Base-by-base conservation (phyloP, 441 rosid genomes). In the Eruca vesicaria region DNA sequence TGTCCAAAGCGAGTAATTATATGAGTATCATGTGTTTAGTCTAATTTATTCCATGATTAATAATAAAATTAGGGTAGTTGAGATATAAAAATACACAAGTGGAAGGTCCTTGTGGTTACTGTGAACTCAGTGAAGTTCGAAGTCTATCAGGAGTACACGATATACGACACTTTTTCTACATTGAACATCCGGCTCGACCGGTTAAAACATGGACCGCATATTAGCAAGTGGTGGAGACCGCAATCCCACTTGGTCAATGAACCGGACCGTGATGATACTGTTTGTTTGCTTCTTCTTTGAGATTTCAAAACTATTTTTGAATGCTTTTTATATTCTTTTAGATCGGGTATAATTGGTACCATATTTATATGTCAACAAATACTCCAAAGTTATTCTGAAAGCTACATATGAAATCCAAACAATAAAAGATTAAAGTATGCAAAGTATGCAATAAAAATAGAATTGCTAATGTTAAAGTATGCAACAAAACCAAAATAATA, bases 221-320 rank as follows among this genome's bases (percentile, higher is more conserved):
- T 64, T 69, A 43, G 43, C 62, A 28, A 76, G 75, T 77, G 80
- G 80, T 77, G 80, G 80, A 65, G 76, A 71, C 80, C 80, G 76
- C 80, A 71, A 59, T 71, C 36, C 72, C 80, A 77, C 80, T 71
- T 33, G 52, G 63, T 66, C 66, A 16, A 59, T 26, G 56, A 77
- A 77, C 56, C 45, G 19, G 68, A 62, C 56, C 50, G 36, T 48
- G 76, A 58, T 65, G 61, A 66, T 50, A 48, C 71, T 71, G 43
- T 57, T 43, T 55, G n/a, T 68, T n/a, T 55, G 12, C 15, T 55
- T 20, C 2, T 55, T 35, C 11, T 68, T 55, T 35, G 52, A 58
- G 41, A 69, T 15, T 57, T 69, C 35, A 28, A 62, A 68, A 20
- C 53, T 36, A 58, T 36, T 28, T 38, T 53, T 76, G 32, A 63